Conservation (phyloP, 179 eudicot genomes). For the Patellifolia procumbens region DNA sequence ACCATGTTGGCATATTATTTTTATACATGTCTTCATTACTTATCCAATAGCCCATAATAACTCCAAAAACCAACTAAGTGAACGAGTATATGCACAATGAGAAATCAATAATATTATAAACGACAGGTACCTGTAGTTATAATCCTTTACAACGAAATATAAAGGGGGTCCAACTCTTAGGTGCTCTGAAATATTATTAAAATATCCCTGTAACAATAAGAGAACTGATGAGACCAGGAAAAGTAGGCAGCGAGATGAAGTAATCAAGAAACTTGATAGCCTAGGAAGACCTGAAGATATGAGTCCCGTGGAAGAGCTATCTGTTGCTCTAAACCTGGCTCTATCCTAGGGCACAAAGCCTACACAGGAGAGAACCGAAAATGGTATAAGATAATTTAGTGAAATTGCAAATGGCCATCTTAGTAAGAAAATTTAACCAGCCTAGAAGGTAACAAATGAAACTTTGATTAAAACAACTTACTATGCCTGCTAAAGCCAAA, state of each 20-base stretch:
- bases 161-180: slow-evolving; percentile 94
- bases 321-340: slow-evolving; percentile 93
- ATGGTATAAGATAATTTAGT: neutral
- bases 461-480: slow-evolving; percentile 41
- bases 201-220: slow-evolving; percentile 68
- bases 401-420: neutral
- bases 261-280: slow-evolving; percentile 8
- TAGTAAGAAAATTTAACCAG: slow-evolving; percentile 1
- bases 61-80: neutral
- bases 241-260: neutral
- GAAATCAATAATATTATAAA: slow-evolving; percentile 1
- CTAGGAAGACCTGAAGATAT: slow-evolving; percentile 80
- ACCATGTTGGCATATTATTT: neutral
- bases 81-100: neutral
- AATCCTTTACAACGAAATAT: slow-evolving; percentile 86
- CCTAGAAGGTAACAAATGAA: slow-evolving; percentile 17
- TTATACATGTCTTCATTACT: neutral
- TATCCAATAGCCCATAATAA: neutral
- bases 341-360: slow-evolving; percentile 88
- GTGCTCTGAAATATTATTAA: slow-evolving; percentile 68
- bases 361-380: slow-evolving; percentile 23
- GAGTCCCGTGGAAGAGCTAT: slow-evolving; percentile 98
- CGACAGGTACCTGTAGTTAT: slow-evolving; percentile 73
- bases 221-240: slow-evolving; percentile 11
- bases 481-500: slow-evolving; percentile 82